phyloP scores from a whole-genome alignment of 805 yeast species.

The Metschnikowia picachoensis region DNA sequence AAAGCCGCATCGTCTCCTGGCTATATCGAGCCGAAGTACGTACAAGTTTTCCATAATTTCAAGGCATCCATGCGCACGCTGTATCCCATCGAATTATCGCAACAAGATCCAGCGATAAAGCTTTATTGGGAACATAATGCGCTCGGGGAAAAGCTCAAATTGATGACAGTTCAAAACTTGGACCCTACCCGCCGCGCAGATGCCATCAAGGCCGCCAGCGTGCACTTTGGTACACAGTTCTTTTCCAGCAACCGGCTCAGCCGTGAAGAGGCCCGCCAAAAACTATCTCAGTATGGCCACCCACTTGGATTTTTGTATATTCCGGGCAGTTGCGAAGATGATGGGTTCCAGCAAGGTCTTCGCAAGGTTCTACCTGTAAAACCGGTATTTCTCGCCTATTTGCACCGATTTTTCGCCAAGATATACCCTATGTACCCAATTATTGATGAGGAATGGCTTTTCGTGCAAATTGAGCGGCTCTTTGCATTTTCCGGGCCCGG shows the following conservation, averaged over 20 bases:
- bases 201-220: slow-evolving; percentile 10
- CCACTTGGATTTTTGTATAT: slow-evolving; percentile 11
- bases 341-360: slow-evolving; percentile 9
- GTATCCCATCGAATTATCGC: slow-evolving; percentile 15
- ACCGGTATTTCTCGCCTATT: slow-evolving; percentile 9
- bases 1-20: neutral
- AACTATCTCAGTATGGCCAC: slow-evolving; percentile 14
- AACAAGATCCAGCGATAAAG: slow-evolving; percentile 19
- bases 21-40: slow-evolving; percentile 5
- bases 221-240: slow-evolving; percentile 8
- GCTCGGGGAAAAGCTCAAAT: slow-evolving; percentile 7
- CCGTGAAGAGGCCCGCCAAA: slow-evolving; percentile 5
- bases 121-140: slow-evolving; percentile 16
- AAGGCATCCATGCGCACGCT: slow-evolving; percentile 12
- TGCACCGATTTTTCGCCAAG: slow-evolving; percentile 14
- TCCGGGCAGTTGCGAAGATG: slow-evolving; percentile 6
- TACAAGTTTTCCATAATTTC: slow-evolving; percentile 4
- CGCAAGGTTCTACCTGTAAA: slow-evolving; percentile 12
- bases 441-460: slow-evolving; percentile 14
- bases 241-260: slow-evolving; percentile 7
- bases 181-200: neutral
- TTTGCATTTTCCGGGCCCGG: slow-evolving; percentile 6
- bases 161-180: slow-evolving; percentile 12
- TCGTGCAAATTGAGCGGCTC: slow-evolving; percentile 4
- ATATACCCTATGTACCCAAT: slow-evolving; percentile 17